A percentile compares a stretch with the other conserved stretches of the same genome.
phyloP scores from a whole-genome alignment of 768 basidiomycete genomes.

The Fibroporia radiculosa region DNA sequence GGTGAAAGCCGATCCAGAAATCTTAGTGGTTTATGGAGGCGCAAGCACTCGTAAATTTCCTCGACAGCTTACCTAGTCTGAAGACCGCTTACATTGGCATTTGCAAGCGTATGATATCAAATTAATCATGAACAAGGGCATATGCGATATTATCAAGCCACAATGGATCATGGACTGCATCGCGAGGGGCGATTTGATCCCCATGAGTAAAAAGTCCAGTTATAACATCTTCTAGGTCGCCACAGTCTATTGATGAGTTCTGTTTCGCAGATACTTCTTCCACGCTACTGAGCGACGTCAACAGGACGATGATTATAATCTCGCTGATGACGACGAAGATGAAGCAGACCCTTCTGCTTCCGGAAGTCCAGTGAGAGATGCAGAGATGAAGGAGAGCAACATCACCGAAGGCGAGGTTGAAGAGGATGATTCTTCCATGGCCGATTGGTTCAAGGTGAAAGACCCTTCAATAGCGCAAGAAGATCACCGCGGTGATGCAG shows the following conservation, averaged over 20 bases:
- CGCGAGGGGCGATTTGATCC: slow-evolving; percentile 42
- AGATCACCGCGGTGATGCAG: slow-evolving; percentile 31
- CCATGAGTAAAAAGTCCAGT: slow-evolving; percentile 59
- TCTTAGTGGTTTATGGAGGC: slow-evolving; percentile 64
- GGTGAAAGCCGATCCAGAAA: slow-evolving; percentile 42
- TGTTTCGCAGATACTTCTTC: slow-evolving; percentile 63
- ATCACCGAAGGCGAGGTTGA: slow-evolving; percentile 27
- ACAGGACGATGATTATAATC: slow-evolving; percentile 42
- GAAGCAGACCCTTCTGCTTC: not conserved
- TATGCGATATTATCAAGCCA: slow-evolving; percentile 69
- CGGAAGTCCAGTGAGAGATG: slow-evolving; percentile 11
- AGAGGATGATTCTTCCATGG: slow-evolving; percentile 39
- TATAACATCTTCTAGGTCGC: not conserved
- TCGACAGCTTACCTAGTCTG: not conserved
- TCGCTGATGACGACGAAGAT: slow-evolving; percentile 27
- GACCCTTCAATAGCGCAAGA: slow-evolving; percentile 19
- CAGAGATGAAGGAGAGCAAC: slow-evolving; percentile 20
- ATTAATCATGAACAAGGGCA: slow-evolving; percentile 60
- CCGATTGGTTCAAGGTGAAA: slow-evolving; percentile 58
- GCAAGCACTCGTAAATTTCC: slow-evolving; percentile 49
- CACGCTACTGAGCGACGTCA: slow-evolving; percentile 51
- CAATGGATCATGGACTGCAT: slow-evolving; percentile 80
- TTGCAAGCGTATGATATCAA: slow-evolving; percentile 61
- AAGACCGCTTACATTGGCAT: not conserved
- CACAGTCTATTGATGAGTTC: too few species aligned